Percentiles rank a stretch among this genome's conserved stretches.
These are phyloP conservation scores for Chaetomiaceae sp. DNA, from an alignment of 2,329 filamentous ascomycete genomes.

Conservation along the genomic window DNA sequence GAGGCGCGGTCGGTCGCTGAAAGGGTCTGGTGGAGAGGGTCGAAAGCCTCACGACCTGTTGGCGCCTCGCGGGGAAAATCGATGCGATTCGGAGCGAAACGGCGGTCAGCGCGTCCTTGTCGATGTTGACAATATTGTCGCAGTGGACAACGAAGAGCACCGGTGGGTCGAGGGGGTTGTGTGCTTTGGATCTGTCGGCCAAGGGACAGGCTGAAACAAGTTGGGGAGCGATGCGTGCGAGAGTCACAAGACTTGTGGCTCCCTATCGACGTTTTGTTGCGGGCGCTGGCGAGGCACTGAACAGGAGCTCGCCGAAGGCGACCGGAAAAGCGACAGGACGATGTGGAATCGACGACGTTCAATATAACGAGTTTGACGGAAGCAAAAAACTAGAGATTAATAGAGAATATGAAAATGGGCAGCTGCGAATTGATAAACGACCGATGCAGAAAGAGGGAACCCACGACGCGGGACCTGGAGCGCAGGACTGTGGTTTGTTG, in stretches of 20 bases:
- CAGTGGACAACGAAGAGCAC: slow-evolving; percentile 3
- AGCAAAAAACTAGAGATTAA: slow-evolving; percentile 4
- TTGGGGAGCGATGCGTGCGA: slow-evolving; percentile 28
- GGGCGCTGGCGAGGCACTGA: too few species aligned
- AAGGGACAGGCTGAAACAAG: slow-evolving; percentile 29
- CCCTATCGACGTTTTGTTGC: slow-evolving; percentile 12
- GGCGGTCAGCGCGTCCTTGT: slow-evolving; percentile 4
- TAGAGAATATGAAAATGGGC: background rate
- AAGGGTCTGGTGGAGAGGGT: background rate
- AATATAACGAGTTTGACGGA: background rate
- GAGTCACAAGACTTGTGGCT: slow-evolving; percentile 25
- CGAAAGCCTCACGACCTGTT: background rate
- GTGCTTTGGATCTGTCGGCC: slow-evolving; percentile 20
- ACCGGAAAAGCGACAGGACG: background rate
- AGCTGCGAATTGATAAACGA: background rate
- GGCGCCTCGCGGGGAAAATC: slow-evolving; percentile 5
- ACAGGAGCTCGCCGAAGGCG: slow-evolving; percentile 2
- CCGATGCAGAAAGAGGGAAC: too few species aligned
- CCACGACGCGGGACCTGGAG: too few species aligned
- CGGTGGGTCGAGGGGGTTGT: slow-evolving; percentile 8
- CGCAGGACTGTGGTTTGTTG: background rate
- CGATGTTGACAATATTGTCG: slow-evolving; percentile 6
- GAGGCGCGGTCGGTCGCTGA: slow-evolving; percentile 1
- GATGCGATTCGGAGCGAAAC: background rate
- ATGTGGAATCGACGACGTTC: background rate